phyloP scores from a whole-genome alignment of 108 stramenopile species.

The Mediolabrus comicus region DNA sequence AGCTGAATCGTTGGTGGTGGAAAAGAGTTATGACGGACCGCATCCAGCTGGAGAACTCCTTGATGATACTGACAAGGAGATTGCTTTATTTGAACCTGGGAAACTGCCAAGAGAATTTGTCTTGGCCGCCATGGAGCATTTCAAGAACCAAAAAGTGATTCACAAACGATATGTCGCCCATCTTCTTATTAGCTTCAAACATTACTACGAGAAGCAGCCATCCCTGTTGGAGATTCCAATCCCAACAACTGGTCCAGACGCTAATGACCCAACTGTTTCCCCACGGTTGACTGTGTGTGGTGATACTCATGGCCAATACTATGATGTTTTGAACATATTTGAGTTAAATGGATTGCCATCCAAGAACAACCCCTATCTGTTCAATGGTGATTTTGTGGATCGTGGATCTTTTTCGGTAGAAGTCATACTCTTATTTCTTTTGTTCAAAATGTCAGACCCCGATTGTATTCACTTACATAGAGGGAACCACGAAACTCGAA shows the following conservation, averaged over 20 bases:
- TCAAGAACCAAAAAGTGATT: constrained; percentile 90
- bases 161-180: constrained; percentile 92
- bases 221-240: constrained; percentile 76
- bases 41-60: constrained; percentile 69
- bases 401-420: constrained; percentile 95
- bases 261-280: constrained; percentile 35
- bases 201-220: constrained; percentile 58
- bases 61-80: constrained; percentile 50
- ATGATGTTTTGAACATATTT: constrained; percentile 98
- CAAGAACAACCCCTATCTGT: constrained; percentile 89
- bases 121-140: constrained; percentile 81
- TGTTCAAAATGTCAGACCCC: constrained; percentile 88
- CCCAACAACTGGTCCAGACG: constrained; percentile 57
- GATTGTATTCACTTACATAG: constrained; percentile 83
- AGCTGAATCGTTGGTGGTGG: constrained; percentile 61
- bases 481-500: constrained; percentile 99
- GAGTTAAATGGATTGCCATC: constrained; percentile 90
- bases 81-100: constrained; percentile 68
- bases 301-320: constrained; percentile 99
- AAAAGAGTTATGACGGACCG: constrained; percentile 87
- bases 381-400: constrained; percentile 99
- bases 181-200: constrained; percentile 67
- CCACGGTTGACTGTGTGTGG: constrained; percentile 91
- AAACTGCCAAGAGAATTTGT: constrained; percentile 89
- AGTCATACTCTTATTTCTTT: constrained; percentile 90